Conservation (phyloP, 768 basidiomycete genomes). For the Calocybe gangraenosa region DNA sequence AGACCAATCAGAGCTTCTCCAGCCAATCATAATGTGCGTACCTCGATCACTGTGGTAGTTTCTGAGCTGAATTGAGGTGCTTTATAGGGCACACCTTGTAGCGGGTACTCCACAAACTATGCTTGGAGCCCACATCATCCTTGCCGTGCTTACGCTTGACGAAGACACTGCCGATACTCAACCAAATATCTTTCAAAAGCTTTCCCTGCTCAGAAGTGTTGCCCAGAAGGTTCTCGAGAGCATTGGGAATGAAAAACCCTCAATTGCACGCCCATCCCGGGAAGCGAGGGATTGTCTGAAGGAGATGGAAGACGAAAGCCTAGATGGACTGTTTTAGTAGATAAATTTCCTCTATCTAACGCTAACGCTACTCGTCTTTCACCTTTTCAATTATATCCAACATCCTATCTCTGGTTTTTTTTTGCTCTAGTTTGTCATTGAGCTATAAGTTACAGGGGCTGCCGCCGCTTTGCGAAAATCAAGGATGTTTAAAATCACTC, state of each 20-base stretch:
- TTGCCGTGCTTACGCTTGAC: slow-evolving; percentile 49
- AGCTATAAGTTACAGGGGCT: no score
- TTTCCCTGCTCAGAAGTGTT: slow-evolving; percentile 56
- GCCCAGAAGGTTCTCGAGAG: slow-evolving; percentile 73
- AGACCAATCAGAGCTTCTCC: slow-evolving; percentile 56
- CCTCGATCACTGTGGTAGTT: not conserved
- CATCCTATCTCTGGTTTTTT: no score
- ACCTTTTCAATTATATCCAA: no score
- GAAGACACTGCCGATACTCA: slow-evolving; percentile 36
- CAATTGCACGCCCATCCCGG: slow-evolving; percentile 73
- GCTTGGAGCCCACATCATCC: slow-evolving; percentile 55
- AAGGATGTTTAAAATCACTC: no score
- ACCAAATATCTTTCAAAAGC: slow-evolving; percentile 57
- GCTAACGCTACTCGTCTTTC: no score
- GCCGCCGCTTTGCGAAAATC: no score
- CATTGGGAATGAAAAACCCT: slow-evolving; percentile 62
- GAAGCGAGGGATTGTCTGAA: slow-evolving; percentile 76
- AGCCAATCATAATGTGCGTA: slow-evolving; percentile 63
- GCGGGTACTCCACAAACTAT: slow-evolving; percentile 65
- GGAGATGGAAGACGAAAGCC: slow-evolving; percentile 36
- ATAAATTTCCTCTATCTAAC: no score
- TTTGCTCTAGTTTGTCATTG: no score
- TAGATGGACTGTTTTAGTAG: slow-evolving; percentile 47
- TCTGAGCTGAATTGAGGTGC: slow-evolving; percentile 8
- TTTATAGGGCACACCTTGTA: slow-evolving; percentile 55